These are phyloP conservation scores for Desmodesmus armatus DNA, from an alignment of 139 green algal genomes.

Conservation along the genomic window DNA sequence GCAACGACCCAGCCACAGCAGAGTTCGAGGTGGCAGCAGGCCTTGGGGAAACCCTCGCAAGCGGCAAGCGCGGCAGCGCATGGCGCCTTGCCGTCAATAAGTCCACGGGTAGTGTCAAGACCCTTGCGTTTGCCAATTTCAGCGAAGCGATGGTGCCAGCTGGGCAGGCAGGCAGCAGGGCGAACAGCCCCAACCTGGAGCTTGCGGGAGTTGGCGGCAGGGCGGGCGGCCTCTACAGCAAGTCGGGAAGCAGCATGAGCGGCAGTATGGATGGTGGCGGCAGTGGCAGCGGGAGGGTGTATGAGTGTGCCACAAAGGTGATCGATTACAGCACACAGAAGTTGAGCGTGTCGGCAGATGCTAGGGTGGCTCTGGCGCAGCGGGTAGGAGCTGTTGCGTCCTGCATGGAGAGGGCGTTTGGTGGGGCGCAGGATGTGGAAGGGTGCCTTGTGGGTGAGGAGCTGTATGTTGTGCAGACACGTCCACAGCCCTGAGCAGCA, in stretches of 20 bases:
- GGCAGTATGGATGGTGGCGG: not conserved
- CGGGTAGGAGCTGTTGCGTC: slow-evolving; percentile 69
- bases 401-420: slow-evolving; percentile 78
- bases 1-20: slow-evolving; percentile 62
- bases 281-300: slow-evolving; percentile 22
- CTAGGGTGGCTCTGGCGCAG: slow-evolving; percentile 54
- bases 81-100: slow-evolving; percentile 91
- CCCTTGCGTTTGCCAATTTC: slow-evolving; percentile 95
- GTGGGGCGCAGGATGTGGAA: slow-evolving; percentile 92
- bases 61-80: slow-evolving; percentile 86
- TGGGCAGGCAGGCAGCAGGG: not conserved
- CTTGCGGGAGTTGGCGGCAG: not conserved
- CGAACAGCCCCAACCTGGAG: not conserved
- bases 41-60: slow-evolving; percentile 95
- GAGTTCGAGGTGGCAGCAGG: slow-evolving; percentile 89
- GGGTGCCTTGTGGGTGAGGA: slow-evolving; percentile 81
- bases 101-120: slow-evolving; percentile 63
- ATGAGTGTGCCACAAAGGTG: slow-evolving; percentile 51
- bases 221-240: not conserved
- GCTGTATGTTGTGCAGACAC: slow-evolving; percentile 93
- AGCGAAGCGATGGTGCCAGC: slow-evolving; percentile 73
- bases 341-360: slow-evolving; percentile 69
- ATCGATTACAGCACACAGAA: slow-evolving; percentile 91
- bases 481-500: slow-evolving; percentile 82
- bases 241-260: not conserved